phyloP scores from a whole-genome alignment of 2,329 filamentous ascomycete species.

The Fusarium ambrosium region DNA sequence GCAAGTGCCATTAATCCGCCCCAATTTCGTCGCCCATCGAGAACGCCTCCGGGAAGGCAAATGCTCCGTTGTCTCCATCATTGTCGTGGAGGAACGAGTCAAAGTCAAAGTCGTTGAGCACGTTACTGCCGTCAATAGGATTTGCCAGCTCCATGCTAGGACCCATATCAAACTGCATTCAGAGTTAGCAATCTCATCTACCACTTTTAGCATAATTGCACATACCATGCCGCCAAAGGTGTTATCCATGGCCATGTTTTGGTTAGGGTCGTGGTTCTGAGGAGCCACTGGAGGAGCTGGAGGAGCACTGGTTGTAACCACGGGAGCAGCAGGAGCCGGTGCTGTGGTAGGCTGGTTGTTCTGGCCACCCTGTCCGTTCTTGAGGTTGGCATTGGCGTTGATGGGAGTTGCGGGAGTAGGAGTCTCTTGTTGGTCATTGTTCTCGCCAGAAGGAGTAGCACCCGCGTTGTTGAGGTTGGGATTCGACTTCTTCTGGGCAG shows the following conservation, averaged over 20 bases:
- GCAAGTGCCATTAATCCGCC: slow-evolving; percentile 60
- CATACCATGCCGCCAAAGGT: slow-evolving; percentile 59
- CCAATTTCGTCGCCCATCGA: slow-evolving; percentile 70
- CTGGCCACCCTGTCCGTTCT: slow-evolving; percentile 48
- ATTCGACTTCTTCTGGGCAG: slow-evolving; percentile 74
- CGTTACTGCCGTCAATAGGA: slow-evolving; percentile 66
- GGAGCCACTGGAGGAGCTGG: slow-evolving; percentile 28
- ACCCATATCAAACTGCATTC: slow-evolving; percentile 58
- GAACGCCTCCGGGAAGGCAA: slow-evolving; percentile 69
- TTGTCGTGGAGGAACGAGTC: slow-evolving; percentile 75
- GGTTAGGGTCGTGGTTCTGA: slow-evolving; percentile 46
- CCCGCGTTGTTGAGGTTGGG: slow-evolving; percentile 62
- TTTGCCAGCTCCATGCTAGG: slow-evolving; percentile 67
- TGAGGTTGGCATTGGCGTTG: slow-evolving; percentile 57
- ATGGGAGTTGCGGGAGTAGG: slow-evolving; percentile 75
- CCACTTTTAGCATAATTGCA: neutral
- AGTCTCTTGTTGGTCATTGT: slow-evolving; percentile 68
- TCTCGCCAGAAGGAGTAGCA: slow-evolving; percentile 71
- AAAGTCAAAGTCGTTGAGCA: slow-evolving; percentile 76
- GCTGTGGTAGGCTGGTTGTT: slow-evolving; percentile 50
- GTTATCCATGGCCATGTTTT: slow-evolving; percentile 62
- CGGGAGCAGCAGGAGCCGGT: slow-evolving; percentile 50
- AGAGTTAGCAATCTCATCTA: slow-evolving; percentile 17
- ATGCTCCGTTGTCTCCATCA: slow-evolving; percentile 62
- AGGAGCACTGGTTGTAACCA: slow-evolving; percentile 50